Conservation (phyloP, 352 stramenopile species). For the Phytophthora tentaculata region DNA sequence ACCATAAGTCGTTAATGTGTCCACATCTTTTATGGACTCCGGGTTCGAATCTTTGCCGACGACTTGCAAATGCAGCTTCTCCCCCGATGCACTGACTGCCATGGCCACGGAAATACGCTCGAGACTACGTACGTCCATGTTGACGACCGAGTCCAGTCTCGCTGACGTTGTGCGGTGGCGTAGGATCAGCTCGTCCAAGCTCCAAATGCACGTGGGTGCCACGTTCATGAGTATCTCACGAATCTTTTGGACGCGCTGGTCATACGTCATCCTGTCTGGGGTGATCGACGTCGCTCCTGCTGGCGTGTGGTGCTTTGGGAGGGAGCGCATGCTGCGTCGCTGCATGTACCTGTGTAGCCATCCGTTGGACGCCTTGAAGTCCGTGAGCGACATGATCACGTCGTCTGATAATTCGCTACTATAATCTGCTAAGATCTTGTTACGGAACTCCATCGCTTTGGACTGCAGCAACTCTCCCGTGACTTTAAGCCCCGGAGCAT, state of each 20-base stretch:
- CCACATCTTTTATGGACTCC: slow-evolving; percentile 45
- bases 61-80: slow-evolving; percentile 70
- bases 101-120: slow-evolving; percentile 64
- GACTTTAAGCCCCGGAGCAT: slow-evolving; percentile 69
- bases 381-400: slow-evolving; percentile 77
- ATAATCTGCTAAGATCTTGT: slow-evolving; percentile 82
- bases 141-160: slow-evolving; percentile 45
- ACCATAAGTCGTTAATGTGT: slow-evolving; percentile 41
- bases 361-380: slow-evolving; percentile 87
- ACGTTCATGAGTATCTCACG: slow-evolving; percentile 55
- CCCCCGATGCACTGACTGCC: slow-evolving; percentile 62
- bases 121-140: slow-evolving; percentile 53
- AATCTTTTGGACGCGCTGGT: slow-evolving; percentile 58
- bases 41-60: slow-evolving; percentile 52
- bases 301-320: slow-evolving; percentile 53
- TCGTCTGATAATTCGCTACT: slow-evolving; percentile 71
- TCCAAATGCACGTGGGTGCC: slow-evolving; percentile 73
- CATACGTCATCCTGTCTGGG: slow-evolving; percentile 31
- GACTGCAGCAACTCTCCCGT: slow-evolving; percentile 79
- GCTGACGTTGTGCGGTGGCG: slow-evolving; percentile 53
- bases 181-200: slow-evolving; percentile 63
- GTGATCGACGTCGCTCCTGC: background rate
- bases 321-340: slow-evolving; percentile 68
- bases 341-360: slow-evolving; percentile 85
- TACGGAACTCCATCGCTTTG: slow-evolving; percentile 83